Percentiles rank a stretch among this genome's conserved stretches.
These are phyloP conservation scores for Ilex asprella DNA, from an alignment of 257 asterid genomes.

Conservation along the genomic window DNA sequence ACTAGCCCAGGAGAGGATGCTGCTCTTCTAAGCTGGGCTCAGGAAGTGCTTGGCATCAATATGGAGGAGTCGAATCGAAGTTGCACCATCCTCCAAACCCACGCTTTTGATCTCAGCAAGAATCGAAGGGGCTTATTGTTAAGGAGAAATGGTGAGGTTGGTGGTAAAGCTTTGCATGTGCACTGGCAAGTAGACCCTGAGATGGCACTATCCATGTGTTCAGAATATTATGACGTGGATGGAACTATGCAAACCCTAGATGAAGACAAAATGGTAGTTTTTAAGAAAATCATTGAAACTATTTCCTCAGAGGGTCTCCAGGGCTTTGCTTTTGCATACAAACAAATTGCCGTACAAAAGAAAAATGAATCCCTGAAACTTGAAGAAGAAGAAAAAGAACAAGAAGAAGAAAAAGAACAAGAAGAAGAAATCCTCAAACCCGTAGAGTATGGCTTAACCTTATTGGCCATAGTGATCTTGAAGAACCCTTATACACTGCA, in stretches of 20 bases:
- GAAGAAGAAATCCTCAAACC: not conserved
- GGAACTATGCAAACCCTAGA: conserved; percentile 31
- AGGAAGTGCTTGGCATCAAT: conserved; percentile 12
- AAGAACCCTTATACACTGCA: conserved; percentile 27
- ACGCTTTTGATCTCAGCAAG: not conserved
- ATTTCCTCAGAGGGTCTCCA: not conserved
- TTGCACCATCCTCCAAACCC: not conserved
- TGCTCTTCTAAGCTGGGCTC: conserved; percentile 32
- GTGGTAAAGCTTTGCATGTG: not conserved
- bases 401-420: conserved; percentile 3
- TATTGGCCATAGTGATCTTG: conserved; percentile 27
- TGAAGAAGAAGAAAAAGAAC: not conserved
- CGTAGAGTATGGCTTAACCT: conserved; percentile 11
- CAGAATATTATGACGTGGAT: conserved; percentile 25
- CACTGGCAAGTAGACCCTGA: conserved; percentile 32
- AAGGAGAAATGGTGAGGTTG: not conserved
- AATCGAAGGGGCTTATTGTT: not conserved
- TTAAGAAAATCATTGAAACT: conserved; percentile 9
- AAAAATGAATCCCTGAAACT: not conserved
- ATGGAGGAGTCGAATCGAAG: conserved; percentile 7
- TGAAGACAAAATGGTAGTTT: conserved; percentile 8
- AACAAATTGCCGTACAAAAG: conserved; percentile 2
- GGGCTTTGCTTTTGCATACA: conserved; percentile 33
- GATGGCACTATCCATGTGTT: conserved; percentile 18
- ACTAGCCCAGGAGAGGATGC: conserved; percentile 2